These are phyloP conservation scores for Saturnispora besseyi DNA, from an alignment of 805 yeast species.

Conservation along the genomic window DNA sequence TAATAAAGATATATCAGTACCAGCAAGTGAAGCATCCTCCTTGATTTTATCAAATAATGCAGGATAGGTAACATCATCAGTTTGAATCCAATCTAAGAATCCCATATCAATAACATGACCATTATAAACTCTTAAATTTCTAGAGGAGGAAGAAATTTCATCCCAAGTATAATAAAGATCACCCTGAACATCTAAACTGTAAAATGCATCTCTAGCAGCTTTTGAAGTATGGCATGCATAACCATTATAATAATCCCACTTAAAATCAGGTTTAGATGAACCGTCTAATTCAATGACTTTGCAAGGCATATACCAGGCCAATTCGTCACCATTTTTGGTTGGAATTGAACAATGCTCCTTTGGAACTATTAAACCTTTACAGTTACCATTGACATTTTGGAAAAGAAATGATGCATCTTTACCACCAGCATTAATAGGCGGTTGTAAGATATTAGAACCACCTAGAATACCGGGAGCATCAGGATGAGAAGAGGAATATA, in stretches of 20 bases:
- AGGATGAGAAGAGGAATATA: conserved; percentile 66
- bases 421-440: conserved; percentile 85
- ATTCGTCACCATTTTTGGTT: conserved; percentile 37
- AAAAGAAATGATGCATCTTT: conserved; percentile 75
- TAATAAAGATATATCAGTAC: conserved; percentile 74
- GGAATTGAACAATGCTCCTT: conserved; percentile 67
- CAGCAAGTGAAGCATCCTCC: conserved; percentile 46
- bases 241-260: conserved; percentile 61
- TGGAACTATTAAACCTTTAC: conserved; percentile 70
- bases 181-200: conserved; percentile 48
- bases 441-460: conserved; percentile 67
- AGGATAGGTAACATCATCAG: conserved; percentile 66
- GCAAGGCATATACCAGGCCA: conserved; percentile 98
- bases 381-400: conserved; percentile 88
- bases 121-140: conserved; percentile 79
- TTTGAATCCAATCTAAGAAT: conserved; percentile 65
- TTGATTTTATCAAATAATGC: conserved; percentile 55
- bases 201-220: conserved; percentile 60
- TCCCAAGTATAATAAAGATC: conserved; percentile 89
- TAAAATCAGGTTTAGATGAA: conserved; percentile 53
- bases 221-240: conserved; percentile 86
- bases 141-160: conserved; percentile 55
- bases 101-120: conserved; percentile 83
- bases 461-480: conserved; percentile 67
- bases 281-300: conserved; percentile 63